Base-by-base conservation (phyloP, 805 yeast species). In the Ogataea kodamae region DNA sequence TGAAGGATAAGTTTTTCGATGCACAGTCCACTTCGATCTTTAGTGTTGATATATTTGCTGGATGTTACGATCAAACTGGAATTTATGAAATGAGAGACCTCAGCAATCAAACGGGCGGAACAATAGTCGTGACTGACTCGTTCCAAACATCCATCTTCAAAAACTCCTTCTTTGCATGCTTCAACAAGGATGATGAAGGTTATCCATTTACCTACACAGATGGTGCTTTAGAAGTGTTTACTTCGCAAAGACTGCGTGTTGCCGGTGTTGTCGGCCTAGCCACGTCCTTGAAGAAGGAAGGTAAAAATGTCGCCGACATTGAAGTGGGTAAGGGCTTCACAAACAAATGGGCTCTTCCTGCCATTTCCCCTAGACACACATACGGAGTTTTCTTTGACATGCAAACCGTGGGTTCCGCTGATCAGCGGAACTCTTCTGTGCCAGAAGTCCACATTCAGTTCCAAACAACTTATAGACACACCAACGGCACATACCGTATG, bases 201-300 rank as follows among this genome's bases (percentile, higher is more conserved):
- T 83, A 72, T 61, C 73, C 95, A 56, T 73, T 77, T 46, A 84
- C 84, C 83, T 96, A 94, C 20, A 85, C 86, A 72, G 89, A 86
- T 56, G 97, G 94, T 42, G 74, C 79, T 21, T 65, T 92, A 55
- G 89, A 89, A 50, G 88, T 92, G 30, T 78, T 88, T 54, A 87
- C 96, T 5, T 79, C 94, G 24, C 76, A 73, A 52, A 95, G 88
- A 54, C 73, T 92, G 55, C 90, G 89, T 62, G 76, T 92, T 31
- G 78, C 90, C 30, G 99, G 98, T 35, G 67, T 92, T 37, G 85
- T 92, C 56, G 99, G 99, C 25, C 95, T 89, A 57, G 96, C 94
- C 4, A 72, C 85, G 8, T 78, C 95, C 5, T 65, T 76, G 54
- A 72, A 73, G 52, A 75, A 76, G 39, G 78, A 84, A 44, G 72